These are phyloP conservation scores for Phyllosticta capitalensis DNA, from an alignment of 2,329 filamentous ascomycete species.

Conservation along the genomic window DNA sequence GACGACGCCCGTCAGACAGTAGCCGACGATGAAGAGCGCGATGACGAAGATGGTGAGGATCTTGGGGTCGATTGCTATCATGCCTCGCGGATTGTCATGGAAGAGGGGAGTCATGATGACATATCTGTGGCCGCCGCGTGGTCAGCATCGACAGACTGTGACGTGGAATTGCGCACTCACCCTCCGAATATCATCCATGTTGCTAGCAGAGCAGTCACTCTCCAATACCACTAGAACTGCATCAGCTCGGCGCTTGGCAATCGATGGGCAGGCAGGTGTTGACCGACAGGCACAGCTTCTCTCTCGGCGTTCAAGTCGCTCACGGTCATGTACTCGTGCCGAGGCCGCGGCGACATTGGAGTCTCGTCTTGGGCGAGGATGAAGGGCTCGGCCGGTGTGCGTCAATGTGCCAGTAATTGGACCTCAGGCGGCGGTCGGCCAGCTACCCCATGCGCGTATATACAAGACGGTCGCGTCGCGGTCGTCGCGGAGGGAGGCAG, in stretches of 20 bases:
- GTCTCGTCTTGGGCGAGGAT: not conserved
- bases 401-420: not conserved
- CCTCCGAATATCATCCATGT: constrained; percentile 41
- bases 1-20: constrained; percentile 39
- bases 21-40: constrained; percentile 38
- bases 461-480: not conserved
- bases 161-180: constrained; percentile 21
- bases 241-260: not conserved
- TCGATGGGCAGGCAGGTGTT: not conserved
- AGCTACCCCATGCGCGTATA: not conserved
- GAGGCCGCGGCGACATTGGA: not conserved
- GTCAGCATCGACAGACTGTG: constrained; percentile 12
- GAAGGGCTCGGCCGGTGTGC: not conserved
- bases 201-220: constrained; percentile 32
- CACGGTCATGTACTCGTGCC: constrained; percentile 9
- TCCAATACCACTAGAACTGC: constrained; percentile 38
- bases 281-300: constrained; percentile 6
- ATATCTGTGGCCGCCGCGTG: constrained; percentile 27
- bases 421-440: not conserved
- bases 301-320: constrained; percentile 10
- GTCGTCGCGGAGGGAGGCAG: not conserved
- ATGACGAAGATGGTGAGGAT: constrained; percentile 37
- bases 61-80: constrained; percentile 29
- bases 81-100: constrained; percentile 23
- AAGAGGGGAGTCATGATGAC: constrained; percentile 41